Percentiles rank a stretch among this genome's conserved stretches.
phyloP scores from a whole-genome alignment of 257 asterid genomes.

The Catharanthus roseus region DNA sequence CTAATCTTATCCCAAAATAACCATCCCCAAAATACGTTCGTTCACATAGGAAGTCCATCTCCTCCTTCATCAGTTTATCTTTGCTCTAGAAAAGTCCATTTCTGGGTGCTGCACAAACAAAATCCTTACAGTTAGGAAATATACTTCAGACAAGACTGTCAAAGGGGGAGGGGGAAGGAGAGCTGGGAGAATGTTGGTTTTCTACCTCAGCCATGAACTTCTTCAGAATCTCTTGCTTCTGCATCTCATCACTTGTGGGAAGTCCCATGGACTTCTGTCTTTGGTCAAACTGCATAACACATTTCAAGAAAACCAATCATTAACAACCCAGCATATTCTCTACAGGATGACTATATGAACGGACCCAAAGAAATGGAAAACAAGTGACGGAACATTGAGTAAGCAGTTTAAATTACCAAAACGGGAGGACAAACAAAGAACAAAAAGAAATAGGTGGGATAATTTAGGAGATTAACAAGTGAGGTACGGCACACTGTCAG shows the following conservation, averaged over 20 bases:
- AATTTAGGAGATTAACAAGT: neutral
- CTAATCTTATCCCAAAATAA: no score
- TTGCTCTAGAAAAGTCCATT: constrained; percentile 23
- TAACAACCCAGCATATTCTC: neutral
- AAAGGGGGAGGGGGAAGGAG: no score
- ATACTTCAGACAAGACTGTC: neutral
- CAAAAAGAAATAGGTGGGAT: no score
- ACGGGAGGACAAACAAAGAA: no score
- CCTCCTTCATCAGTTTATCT: constrained; percentile 15
- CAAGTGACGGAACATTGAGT: neutral
- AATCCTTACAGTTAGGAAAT: constrained; percentile 8
- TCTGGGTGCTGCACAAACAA: constrained; percentile 19
- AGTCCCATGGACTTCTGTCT: constrained; percentile 28
- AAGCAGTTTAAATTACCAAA: neutral
- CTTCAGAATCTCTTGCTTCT: constrained; percentile 50
- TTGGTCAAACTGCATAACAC: constrained; percentile 25
- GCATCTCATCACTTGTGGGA: constrained; percentile 41
- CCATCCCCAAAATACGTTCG: neutral
- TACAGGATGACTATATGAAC: neutral
- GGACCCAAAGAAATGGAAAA: neutral
- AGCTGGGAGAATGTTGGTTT: neutral
- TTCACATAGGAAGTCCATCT: neutral
- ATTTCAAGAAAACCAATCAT: neutral
- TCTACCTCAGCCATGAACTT: constrained; percentile 43
- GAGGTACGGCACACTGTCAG: neutral